Conservation (phyloP, 1,139 yeast genomes). For the Pichia norvegensis region DNA sequence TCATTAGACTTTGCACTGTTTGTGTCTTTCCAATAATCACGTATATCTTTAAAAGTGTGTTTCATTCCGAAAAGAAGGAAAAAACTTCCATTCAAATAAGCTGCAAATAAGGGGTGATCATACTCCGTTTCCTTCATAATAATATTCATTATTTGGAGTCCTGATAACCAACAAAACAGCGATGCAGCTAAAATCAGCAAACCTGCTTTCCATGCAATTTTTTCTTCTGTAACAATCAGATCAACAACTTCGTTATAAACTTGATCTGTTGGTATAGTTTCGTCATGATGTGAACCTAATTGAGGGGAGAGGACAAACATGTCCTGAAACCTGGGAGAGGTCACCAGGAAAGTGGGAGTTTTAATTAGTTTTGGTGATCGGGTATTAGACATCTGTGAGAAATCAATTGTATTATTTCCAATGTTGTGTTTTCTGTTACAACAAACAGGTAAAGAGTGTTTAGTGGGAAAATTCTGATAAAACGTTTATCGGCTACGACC, state of each 20-base stretch:
- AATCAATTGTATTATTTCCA: too few relatives aligned
- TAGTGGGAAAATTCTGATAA: too few relatives aligned
- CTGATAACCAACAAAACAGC: slow-evolving; percentile 41
- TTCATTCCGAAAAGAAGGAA: slow-evolving; percentile 35
- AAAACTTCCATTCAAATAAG: slow-evolving; percentile 41
- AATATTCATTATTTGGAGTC: slow-evolving; percentile 42
- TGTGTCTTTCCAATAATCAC: not conserved
- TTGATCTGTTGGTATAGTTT: slow-evolving; percentile 17
- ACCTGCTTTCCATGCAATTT: slow-evolving; percentile 37
- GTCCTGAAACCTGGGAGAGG: slow-evolving; percentile 15
- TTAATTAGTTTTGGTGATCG: slow-evolving; percentile 8
- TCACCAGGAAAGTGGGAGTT: slow-evolving; percentile 20
- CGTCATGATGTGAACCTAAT: not conserved
- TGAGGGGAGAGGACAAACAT: not conserved
- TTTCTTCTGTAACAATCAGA: slow-evolving; percentile 40
- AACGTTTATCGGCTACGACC: not conserved
- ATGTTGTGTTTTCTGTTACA: not conserved
- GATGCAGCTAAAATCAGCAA: slow-evolving; percentile 36
- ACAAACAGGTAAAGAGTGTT: too few relatives aligned
- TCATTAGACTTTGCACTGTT: not conserved
- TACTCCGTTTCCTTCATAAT: slow-evolving; percentile 43
- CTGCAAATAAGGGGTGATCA: slow-evolving; percentile 41
- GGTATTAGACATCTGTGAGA: not conserved
- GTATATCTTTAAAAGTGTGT: not conserved
- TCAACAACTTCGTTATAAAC: slow-evolving; percentile 34